Evolutionary conservation across 2,329 filamentous ascomycete genomes (phyloP), one percentile per base, ranked within the genome.

Genomic region (Xylaria sp.): DNA sequence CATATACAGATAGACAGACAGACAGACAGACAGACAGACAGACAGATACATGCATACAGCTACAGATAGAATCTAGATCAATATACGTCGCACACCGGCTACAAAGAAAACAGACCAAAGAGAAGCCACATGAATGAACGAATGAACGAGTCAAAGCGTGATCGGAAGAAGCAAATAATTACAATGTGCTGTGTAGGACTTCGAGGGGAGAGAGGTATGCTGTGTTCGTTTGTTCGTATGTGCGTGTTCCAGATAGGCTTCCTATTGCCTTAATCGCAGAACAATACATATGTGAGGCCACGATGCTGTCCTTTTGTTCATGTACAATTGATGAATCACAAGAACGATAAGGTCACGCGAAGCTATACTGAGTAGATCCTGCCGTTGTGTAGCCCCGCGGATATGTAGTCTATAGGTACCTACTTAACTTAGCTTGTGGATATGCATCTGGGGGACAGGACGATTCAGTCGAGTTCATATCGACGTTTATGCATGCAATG

Each of bases 401-500:
- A 9, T 31, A 31, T 4, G 28, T 9, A 31, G n/a, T n/a, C n/a
- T n/a, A n/a, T n/a, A n/a, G n/a, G n/a, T 28, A 9, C 21, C 11
- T 46, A 23, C 21, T 12, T n/a, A 25, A 11, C 21, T n/a, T 46
- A 9, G 45, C n/a, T n/a, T n/a, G n/a, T n/a, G n/a, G n/a, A n/a
- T n/a, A n/a, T n/a, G n/a, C n/a, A n/a, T n/a, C n/a, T n/a, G n/a
- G n/a, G n/a, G n/a, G n/a, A n/a, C n/a, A n/a, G n/a, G n/a, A n/a
- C n/a, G n/a, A n/a, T n/a, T n/a, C n/a, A n/a, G n/a, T n/a, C n/a
- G 28, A 37, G 56, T 54, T 60, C 17, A 60, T 60, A 50, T 60
- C 43, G 38, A 33, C 15, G 43, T 55, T 49, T 43, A 60, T 55
- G 49, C 50, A 47, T 31, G 40, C 28, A 4, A 43, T 47, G 45